These are phyloP conservation scores for thale cress (Arabidopsis thaliana) DNA, from an alignment of 345 rosid species.

Conservation along the genomic window DNA sequence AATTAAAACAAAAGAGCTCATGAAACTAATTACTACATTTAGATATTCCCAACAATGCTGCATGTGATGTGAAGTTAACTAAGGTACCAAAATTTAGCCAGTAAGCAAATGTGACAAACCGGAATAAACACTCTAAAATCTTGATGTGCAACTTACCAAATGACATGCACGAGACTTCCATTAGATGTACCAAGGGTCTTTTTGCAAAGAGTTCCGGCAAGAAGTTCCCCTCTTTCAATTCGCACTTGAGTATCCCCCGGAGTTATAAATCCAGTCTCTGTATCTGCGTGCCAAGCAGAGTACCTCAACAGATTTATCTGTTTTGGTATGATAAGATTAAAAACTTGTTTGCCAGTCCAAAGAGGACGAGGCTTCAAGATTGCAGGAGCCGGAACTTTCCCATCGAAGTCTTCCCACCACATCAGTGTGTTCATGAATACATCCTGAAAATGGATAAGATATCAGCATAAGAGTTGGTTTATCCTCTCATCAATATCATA, in stretches of 20 bases:
- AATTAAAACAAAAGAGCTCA: constrained; percentile 10
- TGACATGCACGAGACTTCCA: constrained; percentile 96
- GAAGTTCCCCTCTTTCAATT: constrained; percentile 91
- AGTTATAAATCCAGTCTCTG: constrained; percentile 79
- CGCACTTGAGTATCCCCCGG: constrained; percentile 94
- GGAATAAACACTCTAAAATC: constrained; percentile 7
- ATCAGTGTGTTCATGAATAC: constrained; percentile 96
- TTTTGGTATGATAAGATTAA: constrained; percentile 95
- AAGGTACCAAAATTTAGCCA: neutral
- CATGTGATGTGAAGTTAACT: neutral
- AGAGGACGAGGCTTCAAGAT: constrained; percentile 94
- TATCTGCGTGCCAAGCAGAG: constrained; percentile 90
- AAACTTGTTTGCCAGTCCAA: constrained; percentile 99
- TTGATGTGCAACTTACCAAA: constrained; percentile 61
- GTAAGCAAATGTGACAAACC: neutral
- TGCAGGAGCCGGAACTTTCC: constrained; percentile 96
- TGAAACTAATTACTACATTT: neutral
- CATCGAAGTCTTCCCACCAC: constrained; percentile 99
- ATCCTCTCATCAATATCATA: constrained; percentile 15
- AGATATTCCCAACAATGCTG: neutral
- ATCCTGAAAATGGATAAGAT: constrained; percentile 57
- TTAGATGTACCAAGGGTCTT: constrained; percentile 87
- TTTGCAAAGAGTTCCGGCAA: constrained; percentile 97
- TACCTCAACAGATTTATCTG: constrained; percentile 89
- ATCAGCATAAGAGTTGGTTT: constrained; percentile 15